Evolutionary conservation across 148 eudicot genomes (phyloP).

Genomic region (Chenopodium suecicum): DNA sequence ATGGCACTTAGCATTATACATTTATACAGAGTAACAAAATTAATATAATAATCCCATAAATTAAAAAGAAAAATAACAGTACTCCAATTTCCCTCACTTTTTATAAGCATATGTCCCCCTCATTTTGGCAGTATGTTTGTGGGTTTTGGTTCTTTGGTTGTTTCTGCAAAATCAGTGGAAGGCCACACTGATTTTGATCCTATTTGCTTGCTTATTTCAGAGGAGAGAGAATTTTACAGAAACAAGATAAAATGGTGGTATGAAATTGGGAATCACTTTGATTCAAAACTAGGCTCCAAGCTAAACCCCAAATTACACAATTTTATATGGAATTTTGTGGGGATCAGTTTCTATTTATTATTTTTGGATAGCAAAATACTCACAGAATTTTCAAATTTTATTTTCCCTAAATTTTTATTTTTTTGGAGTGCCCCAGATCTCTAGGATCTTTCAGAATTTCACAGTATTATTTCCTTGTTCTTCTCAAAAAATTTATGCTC

Average conservation of each 20-base stretch:
- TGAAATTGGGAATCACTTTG: slow-evolving; percentile 16
- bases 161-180: slow-evolving; percentile 39
- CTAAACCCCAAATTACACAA: slow-evolving; percentile 31
- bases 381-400: slow-evolving; percentile 8
- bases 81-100: background rate
- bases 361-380: slow-evolving; percentile 32
- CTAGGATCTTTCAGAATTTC: slow-evolving; percentile 49
- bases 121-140: slow-evolving; percentile 51
- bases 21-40: too few relatives aligned
- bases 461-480: slow-evolving; percentile 28
- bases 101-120: slow-evolving; percentile 33
- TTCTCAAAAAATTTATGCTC: slow-evolving; percentile 16
- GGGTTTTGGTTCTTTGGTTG: slow-evolving; percentile 50
- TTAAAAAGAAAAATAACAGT: background rate
- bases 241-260: background rate
- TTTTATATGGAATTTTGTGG: slow-evolving; percentile 43
- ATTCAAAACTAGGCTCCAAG: slow-evolving; percentile 13
- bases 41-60: too few relatives aligned
- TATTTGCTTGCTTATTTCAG: slow-evolving; percentile 13
- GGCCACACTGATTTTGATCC: slow-evolving; percentile 30
- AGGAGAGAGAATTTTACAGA: background rate
- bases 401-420: background rate
- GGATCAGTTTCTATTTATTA: slow-evolving; percentile 33
- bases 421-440: slow-evolving; percentile 42
- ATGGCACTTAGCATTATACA: too few relatives aligned